These are phyloP conservation scores for Picochlorum sp. DNA, from an alignment of 139 green algal species.

Conservation along the genomic window DNA sequence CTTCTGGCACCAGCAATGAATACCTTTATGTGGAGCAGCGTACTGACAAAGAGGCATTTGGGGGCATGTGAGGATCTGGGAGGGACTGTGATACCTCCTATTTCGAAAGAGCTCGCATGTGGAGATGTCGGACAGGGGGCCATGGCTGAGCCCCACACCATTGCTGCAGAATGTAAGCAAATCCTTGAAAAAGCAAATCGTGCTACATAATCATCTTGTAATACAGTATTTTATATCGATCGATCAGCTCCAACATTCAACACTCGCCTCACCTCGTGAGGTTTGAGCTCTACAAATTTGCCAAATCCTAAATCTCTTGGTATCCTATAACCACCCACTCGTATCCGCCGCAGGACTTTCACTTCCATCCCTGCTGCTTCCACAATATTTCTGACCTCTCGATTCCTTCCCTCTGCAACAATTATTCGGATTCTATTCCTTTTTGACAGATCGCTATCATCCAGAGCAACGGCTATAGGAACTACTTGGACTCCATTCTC, in stretches of 20 bases:
- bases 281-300: slow-evolving; percentile 39
- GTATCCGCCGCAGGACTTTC: slow-evolving; percentile 59
- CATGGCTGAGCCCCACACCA: slow-evolving; percentile 57
- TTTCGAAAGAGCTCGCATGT: slow-evolving; percentile 84
- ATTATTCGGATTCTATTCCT: slow-evolving; percentile 46
- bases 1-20: slow-evolving; percentile 93
- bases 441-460: slow-evolving; percentile 20
- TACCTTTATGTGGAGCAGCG: slow-evolving; percentile 90
- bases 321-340: slow-evolving; percentile 71
- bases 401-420: slow-evolving; percentile 75
- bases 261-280: slow-evolving; percentile 32
- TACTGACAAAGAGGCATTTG: slow-evolving; percentile 76
- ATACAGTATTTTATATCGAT: slow-evolving; percentile 2
- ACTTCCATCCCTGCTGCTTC: slow-evolving; percentile 61
- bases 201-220: too few relatives aligned
- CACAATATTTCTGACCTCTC: slow-evolving; percentile 72
- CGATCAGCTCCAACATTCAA: slow-evolving; percentile 32
- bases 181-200: neutral
- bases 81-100: slow-evolving; percentile 48
- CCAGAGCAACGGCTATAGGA: slow-evolving; percentile 29
- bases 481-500: slow-evolving; percentile 30
- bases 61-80: slow-evolving; percentile 45
- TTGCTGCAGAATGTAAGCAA: slow-evolving; percentile 25
- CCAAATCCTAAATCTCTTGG: slow-evolving; percentile 52
- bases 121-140: slow-evolving; percentile 81